Evolutionary conservation across 1,284 basidiomycete species (phyloP), one percentile per base, ranked within the genome.

Genomic region (Grifola frondosa): DNA sequence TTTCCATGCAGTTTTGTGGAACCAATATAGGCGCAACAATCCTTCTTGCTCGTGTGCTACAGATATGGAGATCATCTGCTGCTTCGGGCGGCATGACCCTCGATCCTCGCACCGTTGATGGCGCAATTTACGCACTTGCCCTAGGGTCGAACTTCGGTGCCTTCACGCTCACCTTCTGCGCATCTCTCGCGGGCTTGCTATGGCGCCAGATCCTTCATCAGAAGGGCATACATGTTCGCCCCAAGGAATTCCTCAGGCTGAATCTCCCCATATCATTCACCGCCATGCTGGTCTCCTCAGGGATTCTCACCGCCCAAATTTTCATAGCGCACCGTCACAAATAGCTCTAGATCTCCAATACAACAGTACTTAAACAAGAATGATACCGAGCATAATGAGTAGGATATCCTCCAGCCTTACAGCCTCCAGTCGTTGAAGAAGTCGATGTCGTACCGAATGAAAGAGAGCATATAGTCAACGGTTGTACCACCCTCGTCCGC

Each of bases 1-100:
- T 33, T 32, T 36, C 13, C 17, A 13, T 36, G 38, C 50, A 74
- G 77, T 62, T 94, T 36, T 83, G 89, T 17, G 94, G 94, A 0
- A 97, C 95, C 9, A 97, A 97, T 63, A 97, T 98, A 44, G 96
- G 95, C 30, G 90, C 92, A 3, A 97, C 95, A 0, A 96, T 99
- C 59, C 75, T 99, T 21, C 78, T 97, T 17, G 80, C 83, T 31
- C 73, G 83, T 31, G 73, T 84, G 25, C 61, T 82, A 6, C 73
- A 73, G 48, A 58, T 64, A 24, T 73, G 68, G 68, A 45, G 60
- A 48, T 34, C 59, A 11, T 34, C 52, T 6, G 30, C 49, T 8
- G 40, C 58, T 34, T 25, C 49, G 32, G 35, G 37, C 25, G 38
- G 52, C 10, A 8, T 38, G 11, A 12, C 34, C 2, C 33, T 57